A percentile compares a stretch with the other conserved stretches of the same genome.
phyloP scores from a whole-genome alignment of 2,329 filamentous ascomycete genomes.

The Simplicillium sp. region DNA sequence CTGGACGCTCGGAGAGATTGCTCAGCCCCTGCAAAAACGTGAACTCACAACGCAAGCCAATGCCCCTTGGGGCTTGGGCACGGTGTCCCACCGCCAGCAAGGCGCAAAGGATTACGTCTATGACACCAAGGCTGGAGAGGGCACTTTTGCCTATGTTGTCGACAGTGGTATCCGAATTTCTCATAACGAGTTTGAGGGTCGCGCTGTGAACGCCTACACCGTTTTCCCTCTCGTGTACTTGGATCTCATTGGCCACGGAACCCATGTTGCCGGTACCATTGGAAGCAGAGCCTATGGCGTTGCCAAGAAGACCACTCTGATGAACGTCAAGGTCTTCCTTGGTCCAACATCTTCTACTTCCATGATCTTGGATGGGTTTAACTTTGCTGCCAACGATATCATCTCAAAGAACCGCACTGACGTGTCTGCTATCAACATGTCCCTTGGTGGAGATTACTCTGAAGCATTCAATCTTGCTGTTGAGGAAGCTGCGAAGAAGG shows the following conservation, averaged over 20 bases:
- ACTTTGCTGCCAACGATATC: slow-evolving; percentile 26
- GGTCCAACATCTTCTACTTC: slow-evolving; percentile 10
- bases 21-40: background rate
- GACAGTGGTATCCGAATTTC: slow-evolving; percentile 9
- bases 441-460: slow-evolving; percentile 19
- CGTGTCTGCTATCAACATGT: slow-evolving; percentile 34
- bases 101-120: slow-evolving; percentile 6
- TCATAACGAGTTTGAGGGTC: slow-evolving; percentile 9
- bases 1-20: slow-evolving; percentile 3
- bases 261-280: too few species aligned
- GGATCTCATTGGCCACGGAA: slow-evolving; percentile 22
- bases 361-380: slow-evolving; percentile 19
- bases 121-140: slow-evolving; percentile 6
- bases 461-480: slow-evolving; percentile 10
- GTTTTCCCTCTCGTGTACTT: slow-evolving; percentile 2
- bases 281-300: slow-evolving; percentile 14
- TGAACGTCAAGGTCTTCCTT: slow-evolving; percentile 32
- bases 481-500: slow-evolving; percentile 11
- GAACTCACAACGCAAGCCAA: slow-evolving; percentile 3
- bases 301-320: slow-evolving; percentile 29
- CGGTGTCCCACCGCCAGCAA: slow-evolving; percentile 7
- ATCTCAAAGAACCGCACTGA: slow-evolving; percentile 13
- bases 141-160: slow-evolving; percentile 11
- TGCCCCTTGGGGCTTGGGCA: slow-evolving; percentile 8
- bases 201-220: slow-evolving; percentile 5